Percentiles rank a stretch among this genome's conserved stretches.
Conservation (phyloP, 768 basidiomycete genomes). For the Thelephora aurantiotincta region DNA sequence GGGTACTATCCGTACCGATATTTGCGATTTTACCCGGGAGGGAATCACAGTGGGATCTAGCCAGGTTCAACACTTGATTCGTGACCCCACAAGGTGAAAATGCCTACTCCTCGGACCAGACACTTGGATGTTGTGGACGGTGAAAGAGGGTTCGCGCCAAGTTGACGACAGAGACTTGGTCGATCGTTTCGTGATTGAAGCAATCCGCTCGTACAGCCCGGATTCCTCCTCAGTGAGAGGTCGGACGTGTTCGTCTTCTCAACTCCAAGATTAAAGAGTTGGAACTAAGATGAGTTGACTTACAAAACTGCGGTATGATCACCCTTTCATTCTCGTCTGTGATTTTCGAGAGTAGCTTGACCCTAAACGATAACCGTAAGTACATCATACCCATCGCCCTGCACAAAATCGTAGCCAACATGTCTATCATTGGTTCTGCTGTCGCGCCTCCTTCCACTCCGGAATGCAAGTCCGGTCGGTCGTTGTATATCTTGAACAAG, state of each 20-base stretch:
- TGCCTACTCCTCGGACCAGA: conserved; percentile 67
- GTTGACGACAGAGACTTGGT: conserved; percentile 57
- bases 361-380: conserved; percentile 26
- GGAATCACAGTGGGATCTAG: conserved; percentile 85
- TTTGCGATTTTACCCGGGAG: conserved; percentile 62
- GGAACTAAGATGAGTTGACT: conserved; percentile 17
- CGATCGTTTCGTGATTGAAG: conserved; percentile 51
- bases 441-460: conserved; percentile 88
- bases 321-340: conserved; percentile 44
- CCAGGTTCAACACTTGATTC: neutral
- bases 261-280: neutral
- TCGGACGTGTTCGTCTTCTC: conserved; percentile 66
- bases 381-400: neutral
- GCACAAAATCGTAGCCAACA: conserved; percentile 30
- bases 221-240: conserved; percentile 53
- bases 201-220: conserved; percentile 51
- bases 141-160: conserved; percentile 87
- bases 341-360: conserved; percentile 63
- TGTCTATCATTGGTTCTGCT: conserved; percentile 86
- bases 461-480: conserved; percentile 76
- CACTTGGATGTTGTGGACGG: conserved; percentile 72
- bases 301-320: conserved; percentile 74
- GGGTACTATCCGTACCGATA: conserved; percentile 89
- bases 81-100: neutral
- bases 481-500: conserved; percentile 43